Conservation (phyloP, 2,329 filamentous ascomycete species). For the Aspergillus puulaauensis region DNA sequence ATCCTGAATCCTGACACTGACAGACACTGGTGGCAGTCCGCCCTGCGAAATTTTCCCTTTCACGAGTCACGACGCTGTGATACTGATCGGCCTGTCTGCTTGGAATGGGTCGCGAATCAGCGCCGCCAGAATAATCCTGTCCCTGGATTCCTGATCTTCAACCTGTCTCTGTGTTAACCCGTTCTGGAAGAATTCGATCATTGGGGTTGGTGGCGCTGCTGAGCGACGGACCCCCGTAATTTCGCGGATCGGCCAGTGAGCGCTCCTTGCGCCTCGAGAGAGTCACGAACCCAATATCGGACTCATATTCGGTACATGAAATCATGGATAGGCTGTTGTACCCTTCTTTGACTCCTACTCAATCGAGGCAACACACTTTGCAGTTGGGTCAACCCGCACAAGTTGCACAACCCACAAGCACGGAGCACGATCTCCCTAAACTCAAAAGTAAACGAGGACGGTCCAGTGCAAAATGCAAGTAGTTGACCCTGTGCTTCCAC, state of each 20-base stretch:
- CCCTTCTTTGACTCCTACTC: too few species aligned
- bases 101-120: not conserved
- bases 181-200: constrained; percentile 16
- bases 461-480: too few species aligned
- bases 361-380: too few species aligned
- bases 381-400: too few species aligned
- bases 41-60: too few species aligned
- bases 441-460: too few species aligned
- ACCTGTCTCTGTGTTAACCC: constrained; percentile 7
- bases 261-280: not conserved
- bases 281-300: not conserved
- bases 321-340: too few species aligned
- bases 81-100: not conserved
- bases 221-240: constrained; percentile 13
- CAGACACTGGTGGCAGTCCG: not conserved
- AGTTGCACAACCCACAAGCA: too few species aligned
- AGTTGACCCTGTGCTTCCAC: not conserved
- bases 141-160: not conserved
- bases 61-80: not conserved
- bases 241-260: constrained; percentile 11
- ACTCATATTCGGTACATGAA: not conserved
- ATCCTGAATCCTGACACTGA: not conserved
- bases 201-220: constrained; percentile 18
- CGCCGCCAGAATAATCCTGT: not conserved
- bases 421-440: too few species aligned